Evolutionary conservation across 2,329 filamentous ascomycete genomes (phyloP).

Genomic region (Aspergillus oerlinghausenensis): DNA sequence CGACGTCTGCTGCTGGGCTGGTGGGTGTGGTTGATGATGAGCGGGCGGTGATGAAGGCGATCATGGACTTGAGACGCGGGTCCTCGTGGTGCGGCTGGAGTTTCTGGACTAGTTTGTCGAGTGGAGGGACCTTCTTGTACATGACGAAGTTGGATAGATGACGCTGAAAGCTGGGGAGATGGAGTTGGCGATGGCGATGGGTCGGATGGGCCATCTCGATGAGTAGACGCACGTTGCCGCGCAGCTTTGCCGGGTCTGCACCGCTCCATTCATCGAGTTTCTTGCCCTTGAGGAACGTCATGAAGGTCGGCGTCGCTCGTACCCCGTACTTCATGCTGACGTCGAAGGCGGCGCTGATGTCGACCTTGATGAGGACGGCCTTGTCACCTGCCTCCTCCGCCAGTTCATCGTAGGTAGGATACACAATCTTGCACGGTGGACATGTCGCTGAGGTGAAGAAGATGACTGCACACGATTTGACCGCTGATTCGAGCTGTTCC

Average conservation of each 20-base stretch:
- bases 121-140: slow-evolving; percentile 73
- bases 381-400: slow-evolving; percentile 67
- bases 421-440: slow-evolving; percentile 75
- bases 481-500: slow-evolving; percentile 54
- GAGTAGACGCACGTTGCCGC: slow-evolving; percentile 67
- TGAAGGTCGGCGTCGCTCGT: slow-evolving; percentile 78
- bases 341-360: slow-evolving; percentile 63
- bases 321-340: slow-evolving; percentile 64
- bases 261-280: slow-evolving; percentile 78
- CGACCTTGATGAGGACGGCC: slow-evolving; percentile 74
- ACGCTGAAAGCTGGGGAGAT: slow-evolving; percentile 65
- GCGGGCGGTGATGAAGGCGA: slow-evolving; percentile 61
- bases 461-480: slow-evolving; percentile 67
- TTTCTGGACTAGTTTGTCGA: slow-evolving; percentile 76
- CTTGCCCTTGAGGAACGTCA: slow-evolving; percentile 73
- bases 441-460: slow-evolving; percentile 93
- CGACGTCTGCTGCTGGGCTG: slow-evolving; percentile 59
- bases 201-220: slow-evolving; percentile 69
- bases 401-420: slow-evolving; percentile 75
- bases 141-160: slow-evolving; percentile 63
- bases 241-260: slow-evolving; percentile 63
- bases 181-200: slow-evolving; percentile 70
- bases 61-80: slow-evolving; percentile 59
- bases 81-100: slow-evolving; percentile 61
- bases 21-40: slow-evolving; percentile 44